Base-by-base conservation (phyloP, 768 basidiomycete genomes). In the Boletus vinaceobasis region DNA sequence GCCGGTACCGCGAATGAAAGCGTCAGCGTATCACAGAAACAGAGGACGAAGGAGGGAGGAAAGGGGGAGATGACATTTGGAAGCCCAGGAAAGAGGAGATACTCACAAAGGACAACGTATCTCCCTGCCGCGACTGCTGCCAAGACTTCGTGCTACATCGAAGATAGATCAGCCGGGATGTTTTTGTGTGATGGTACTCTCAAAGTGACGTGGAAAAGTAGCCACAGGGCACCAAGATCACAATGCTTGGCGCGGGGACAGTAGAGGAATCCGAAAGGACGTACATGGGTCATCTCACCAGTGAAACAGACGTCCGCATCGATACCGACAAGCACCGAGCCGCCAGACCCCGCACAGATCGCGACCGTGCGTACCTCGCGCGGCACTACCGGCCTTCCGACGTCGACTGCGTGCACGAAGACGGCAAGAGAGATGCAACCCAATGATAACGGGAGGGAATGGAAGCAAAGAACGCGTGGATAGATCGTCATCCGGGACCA, bases 311-410 rank as follows among this genome's bases (percentile, higher is more conserved):
- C 81, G 70, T 97, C 94, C 37, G 93, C 94, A 43, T 81, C 72
- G 37, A 82, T 77, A 46, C 83, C 86, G 19, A 77, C 70, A 45
- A 98, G 79, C 69, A 95, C 77, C 42, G 86, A 87, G 2, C 83
- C 88, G 46, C 93, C 95, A 29, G 88, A 87, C 35, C 96, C 96
- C 35, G 94, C 94, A 70, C 95, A 97, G 56, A 98, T 86, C 48
- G 90, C 94, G 53, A 97, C 80, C 29, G 84, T 83, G 52, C 74
- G 72, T 48, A 88, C 64, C 58, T 70, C 61, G 58, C 67, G 63
- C 51, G 61, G 39, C 40, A 62, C n/a, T 59, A 59, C 40, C 14
- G 73, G 77, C 64, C 81, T 81, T 36, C 83, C 88, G 40, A 90
- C 80, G 75, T 88, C 86, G 58, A 90, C 88, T 88, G 14, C 40